Evolutionary conservation across 2,329 filamentous ascomycete species (phyloP), one percentile per base, ranked within the genome.

Genomic region (Alternaria brassicae): DNA sequence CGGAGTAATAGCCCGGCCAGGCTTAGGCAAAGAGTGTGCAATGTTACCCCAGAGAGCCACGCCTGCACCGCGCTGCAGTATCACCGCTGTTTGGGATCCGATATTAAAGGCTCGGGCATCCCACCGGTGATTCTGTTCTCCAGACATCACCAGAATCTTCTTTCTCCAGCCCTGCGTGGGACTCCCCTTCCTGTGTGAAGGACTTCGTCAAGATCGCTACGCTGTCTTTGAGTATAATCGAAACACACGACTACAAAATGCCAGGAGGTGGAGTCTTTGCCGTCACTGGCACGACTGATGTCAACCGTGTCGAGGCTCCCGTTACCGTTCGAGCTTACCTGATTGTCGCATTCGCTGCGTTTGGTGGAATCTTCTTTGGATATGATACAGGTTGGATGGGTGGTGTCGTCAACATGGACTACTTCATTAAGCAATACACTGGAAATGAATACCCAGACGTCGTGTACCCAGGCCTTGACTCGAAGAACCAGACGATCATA

Each of bases 301-400:
- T 85, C 69, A 80, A 77, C 68, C 84, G 84, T 71, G 81, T 90
- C 71, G 81, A 83, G 69, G 81, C 81, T 15, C 81, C 81, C 34
- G 80, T 83, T 47, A 83, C 81, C 17, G 70, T 79, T 61, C 80
- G 80, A 62, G 80, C 81, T 60, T 81, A 81, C 68, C 68, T 81
- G 53, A 78, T 83, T 53, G 80, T 81, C 74, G 80, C 79, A 32
- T 83, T 83, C 60, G 81, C 81, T 42, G 79, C 81, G 23, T 82
- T 83, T 63, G 81, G 81, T 68, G 81, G 81, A 71, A 65, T 63
- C 48, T 91, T 91, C 84, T 91, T 92, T 79, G 90, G 90, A 57
- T 93, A 91, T 79, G 90, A 93, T 74, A 91, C 89, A 40, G 90
- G 90, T 72, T 91, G 90, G 81, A 91, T 91, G 83, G 88, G 88